Conservation (phyloP, 164 flowering plant genomes). For the Vitis riparia region DNA sequence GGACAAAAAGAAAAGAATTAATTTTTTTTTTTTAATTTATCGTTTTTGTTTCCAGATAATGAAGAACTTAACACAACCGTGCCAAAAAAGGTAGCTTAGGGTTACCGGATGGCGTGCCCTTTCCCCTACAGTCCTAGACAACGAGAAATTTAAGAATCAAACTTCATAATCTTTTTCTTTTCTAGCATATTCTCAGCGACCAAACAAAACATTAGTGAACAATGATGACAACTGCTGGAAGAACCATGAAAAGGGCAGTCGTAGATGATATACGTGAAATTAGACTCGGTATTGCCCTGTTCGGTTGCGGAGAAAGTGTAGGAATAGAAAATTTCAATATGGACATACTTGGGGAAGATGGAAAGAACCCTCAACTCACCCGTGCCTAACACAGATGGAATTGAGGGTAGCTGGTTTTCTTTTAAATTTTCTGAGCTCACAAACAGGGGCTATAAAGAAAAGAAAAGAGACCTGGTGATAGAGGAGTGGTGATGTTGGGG, state of each 20-base stretch:
- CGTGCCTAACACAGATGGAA: too few relatives aligned
- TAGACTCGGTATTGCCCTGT: not conserved
- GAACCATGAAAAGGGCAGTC: not conserved
- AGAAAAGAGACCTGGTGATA: slow-evolving; percentile 52
- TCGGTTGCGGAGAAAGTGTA: not conserved
- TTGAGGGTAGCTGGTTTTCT: too few relatives aligned
- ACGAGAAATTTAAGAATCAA: not conserved
- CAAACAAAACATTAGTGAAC: not conserved
- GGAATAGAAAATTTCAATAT: not conserved
- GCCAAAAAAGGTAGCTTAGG: not conserved
- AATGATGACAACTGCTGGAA: not conserved
- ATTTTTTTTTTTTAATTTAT: not conserved
- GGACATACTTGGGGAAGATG: too few relatives aligned
- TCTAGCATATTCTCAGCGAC: not conserved
- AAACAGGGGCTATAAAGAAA: not conserved
- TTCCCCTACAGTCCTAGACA: not conserved
- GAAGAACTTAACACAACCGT: not conserved
- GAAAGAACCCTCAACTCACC: too few relatives aligned
- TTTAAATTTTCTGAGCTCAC: not conserved
- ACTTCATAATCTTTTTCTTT: not conserved
- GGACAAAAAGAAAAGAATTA: not conserved
- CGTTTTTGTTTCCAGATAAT: too few relatives aligned
- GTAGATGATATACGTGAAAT: not conserved
- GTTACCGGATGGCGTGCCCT: not conserved
- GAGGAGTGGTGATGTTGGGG: slow-evolving; percentile 54